Evolutionary conservation across 257 asterid genomes (phyloP), one percentile per base, ranked within the genome.

Genomic region (Solanum tacnaense): DNA sequence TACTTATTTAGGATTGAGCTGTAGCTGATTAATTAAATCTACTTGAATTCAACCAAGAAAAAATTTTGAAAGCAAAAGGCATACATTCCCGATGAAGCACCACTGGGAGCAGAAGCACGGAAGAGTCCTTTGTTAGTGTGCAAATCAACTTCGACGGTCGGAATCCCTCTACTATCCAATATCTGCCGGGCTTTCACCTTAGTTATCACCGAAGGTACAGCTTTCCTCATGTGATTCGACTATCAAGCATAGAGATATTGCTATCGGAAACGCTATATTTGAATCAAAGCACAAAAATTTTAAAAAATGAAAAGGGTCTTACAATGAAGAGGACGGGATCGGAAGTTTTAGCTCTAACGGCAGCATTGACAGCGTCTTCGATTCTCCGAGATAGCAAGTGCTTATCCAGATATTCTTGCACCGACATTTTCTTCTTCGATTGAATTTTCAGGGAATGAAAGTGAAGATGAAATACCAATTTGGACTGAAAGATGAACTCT

Each of bases 321-420:
- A 92, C 94, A 88, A 97, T 97, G 98, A 94, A 97, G 79, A 97
- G 97, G 86, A 97, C 98, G 56, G 99, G 99, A 95, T 97, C 99
- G 83, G 92, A 86, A 84, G 98, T 93, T 85, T 96, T 97, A 49
- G 98, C 95, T 91, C 99, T 94, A 83, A 97, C 99, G 90, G 99
- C 99, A 67, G 99, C 99, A 92, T 97, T 97, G 34, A 97, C 99
- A 88, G 99, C 99, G 89, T 97, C 99, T 90, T 97, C 99, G 58
- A 97, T 95, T 89, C 93, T 97, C 91, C 99, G 95, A 15, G 99
- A 95, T 89, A 97, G 98, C 94, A 89, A 85, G 87, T 97, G 98
- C 90, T 94, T 94, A 86, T 96, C 98, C 86, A 97, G 94, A 89
- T 96, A 97, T 67, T 97, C 99, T 90, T 95, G 99, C 86, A 97